These are phyloP conservation scores for Ascodesmis nigricans DNA, from an alignment of 495 filamentous ascomycete species.

Conservation along the genomic window DNA sequence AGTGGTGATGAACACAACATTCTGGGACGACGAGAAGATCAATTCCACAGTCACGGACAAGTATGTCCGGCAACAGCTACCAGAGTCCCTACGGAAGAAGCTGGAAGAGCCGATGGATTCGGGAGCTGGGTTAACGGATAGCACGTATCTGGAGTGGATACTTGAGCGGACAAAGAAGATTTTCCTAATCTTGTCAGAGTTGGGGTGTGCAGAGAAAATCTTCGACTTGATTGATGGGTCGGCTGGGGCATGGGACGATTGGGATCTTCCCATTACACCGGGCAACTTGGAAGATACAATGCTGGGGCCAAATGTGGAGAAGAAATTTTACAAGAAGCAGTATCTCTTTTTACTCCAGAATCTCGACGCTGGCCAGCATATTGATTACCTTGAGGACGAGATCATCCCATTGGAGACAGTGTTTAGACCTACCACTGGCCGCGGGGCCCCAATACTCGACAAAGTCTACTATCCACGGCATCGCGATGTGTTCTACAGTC, in stretches of 20 bases:
- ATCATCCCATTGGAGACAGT: constrained; percentile 50
- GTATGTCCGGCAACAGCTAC: constrained; percentile 13
- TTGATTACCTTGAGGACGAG: constrained; percentile 54
- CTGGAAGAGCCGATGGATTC: constrained; percentile 53
- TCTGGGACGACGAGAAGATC: constrained; percentile 20
- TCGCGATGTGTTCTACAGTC: constrained; percentile 38
- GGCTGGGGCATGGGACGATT: constrained; percentile 71
- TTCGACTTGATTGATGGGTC: constrained; percentile 69
- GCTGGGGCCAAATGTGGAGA: constrained; percentile 37
- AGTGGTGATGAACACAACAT: constrained; percentile 9
- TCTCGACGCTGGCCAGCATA: constrained; percentile 45
- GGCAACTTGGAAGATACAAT: constrained; percentile 46
- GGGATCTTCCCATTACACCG: constrained; percentile 59
- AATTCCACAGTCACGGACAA: constrained; percentile 11
- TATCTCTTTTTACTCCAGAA: constrained; percentile 58
- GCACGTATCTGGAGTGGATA: constrained; percentile 88
- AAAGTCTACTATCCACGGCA: constrained; percentile 42
- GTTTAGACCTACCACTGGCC: constrained; percentile 26
- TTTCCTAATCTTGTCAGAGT: constrained; percentile 60
- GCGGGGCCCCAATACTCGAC: constrained; percentile 28
- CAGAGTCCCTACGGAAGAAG: constrained; percentile 22
- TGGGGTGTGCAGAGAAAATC: constrained; percentile 64
- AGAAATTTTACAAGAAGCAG: constrained; percentile 59
- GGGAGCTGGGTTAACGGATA: constrained; percentile 72
- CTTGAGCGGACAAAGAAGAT: constrained; percentile 52